A percentile compares a stretch with the other conserved stretches of the same genome.
Evolutionary conservation across 2,329 filamentous ascomycete species (phyloP).

Genomic region (Botrytis sinoallii): DNA sequence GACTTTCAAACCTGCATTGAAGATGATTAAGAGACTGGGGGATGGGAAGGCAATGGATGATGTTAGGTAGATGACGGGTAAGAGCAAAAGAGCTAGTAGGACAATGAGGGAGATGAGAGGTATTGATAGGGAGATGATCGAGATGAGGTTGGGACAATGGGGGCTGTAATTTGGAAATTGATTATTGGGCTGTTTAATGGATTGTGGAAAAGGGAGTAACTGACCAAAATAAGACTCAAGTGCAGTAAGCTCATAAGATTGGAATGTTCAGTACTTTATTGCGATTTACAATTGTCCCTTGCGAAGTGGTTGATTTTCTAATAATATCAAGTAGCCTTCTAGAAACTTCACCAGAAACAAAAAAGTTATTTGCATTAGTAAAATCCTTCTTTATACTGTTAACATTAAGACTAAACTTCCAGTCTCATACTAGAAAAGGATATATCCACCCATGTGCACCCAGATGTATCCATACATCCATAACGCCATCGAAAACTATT

Average conservation of each 20-base stretch:
- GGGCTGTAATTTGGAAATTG: not conserved
- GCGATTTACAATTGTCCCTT: not conserved
- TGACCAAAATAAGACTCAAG: not conserved
- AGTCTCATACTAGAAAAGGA: conserved; percentile 6
- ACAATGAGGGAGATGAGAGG: not conserved
- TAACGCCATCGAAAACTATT: not conserved
- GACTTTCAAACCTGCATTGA: too few relatives aligned
- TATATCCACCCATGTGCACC: conserved; percentile 4
- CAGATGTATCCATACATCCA: not conserved
- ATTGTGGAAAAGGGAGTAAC: not conserved
- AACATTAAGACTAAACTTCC: not conserved
- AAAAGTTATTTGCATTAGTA: not conserved
- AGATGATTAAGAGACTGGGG: too few relatives aligned
- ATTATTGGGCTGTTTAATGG: not conserved
- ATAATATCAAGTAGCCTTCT: not conserved
- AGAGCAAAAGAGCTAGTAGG: too few relatives aligned
- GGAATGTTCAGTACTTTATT: not conserved
- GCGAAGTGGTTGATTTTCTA: not conserved
- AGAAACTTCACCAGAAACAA: not conserved
- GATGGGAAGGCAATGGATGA: too few relatives aligned
- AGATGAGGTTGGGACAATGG: not conserved
- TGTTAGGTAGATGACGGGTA: too few relatives aligned
- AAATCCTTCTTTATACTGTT: not conserved
- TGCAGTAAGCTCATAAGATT: not conserved
- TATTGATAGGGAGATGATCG: not conserved